Base-by-base conservation (phyloP, 1,284 basidiomycete species). In the Coriolopsis trogii region DNA sequence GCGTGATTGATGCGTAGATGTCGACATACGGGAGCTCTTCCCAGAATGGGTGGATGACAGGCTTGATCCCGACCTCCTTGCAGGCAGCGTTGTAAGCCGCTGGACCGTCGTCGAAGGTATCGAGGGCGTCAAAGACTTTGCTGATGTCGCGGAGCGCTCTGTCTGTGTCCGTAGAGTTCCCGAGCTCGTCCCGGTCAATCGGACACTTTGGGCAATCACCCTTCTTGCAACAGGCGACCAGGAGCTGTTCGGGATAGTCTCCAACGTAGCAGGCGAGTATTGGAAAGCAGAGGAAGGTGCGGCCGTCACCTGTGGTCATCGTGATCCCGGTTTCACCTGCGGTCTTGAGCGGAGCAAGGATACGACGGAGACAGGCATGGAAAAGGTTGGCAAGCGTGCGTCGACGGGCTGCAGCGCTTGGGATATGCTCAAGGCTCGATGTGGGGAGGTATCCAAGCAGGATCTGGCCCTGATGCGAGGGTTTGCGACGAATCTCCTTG, bases 381-480 rank as follows among this genome's bases (percentile, higher is more conserved):
- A 62, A 65, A 0, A 67, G 53, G 26, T 62, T 61, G 0, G 55
- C 52, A 4, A 60, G 43, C 8, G 49, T 55, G 0, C 58, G 49
- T 7, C 54, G 49, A 34, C 53, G 55, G 12, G 51, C 53, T 5
- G 55, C 56, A 38, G 52, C 58, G 48, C 45, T 64, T 13, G 44
- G 47, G 42, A 73, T 68, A 46, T 69, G 61, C 7, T 68, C 58
- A 0, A 76, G 62, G 1, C 62, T 51, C 0, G 70, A 53, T 0
- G 69, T 71, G 1, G 74, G 73, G 1, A 77, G 63, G 48, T 77
- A 78, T 0, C 54, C 73, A 10, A 78, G 47, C 0, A 78, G 65
- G 9, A 78, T 60, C 20, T 71, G 67, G 2, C 63, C 71, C 7
- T 60, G 64, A 2, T 51, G 49, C 0, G 70, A 73, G 0, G 66